These are phyloP conservation scores for Cenchrus fungigraminus DNA, from an alignment of 176 grass and related monocot species.

Conservation along the genomic window DNA sequence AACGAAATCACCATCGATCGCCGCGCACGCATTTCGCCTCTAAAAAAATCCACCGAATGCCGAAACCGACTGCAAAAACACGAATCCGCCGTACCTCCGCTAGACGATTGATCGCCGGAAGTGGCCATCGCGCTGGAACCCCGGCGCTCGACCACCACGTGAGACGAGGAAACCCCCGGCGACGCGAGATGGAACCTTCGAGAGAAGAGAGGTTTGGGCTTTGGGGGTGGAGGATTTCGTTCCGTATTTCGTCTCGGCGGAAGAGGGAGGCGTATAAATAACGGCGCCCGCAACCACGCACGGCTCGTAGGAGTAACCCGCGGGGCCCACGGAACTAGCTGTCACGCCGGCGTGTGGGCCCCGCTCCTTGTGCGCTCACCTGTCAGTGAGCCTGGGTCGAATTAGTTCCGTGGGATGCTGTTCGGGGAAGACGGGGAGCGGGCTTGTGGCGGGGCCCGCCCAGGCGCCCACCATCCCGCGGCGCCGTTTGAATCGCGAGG, in stretches of 20 bases:
- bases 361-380: fast-evolving
- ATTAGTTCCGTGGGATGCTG: not conserved
- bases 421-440: not conserved
- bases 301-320: not conserved
- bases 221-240: no score
- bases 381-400: not conserved
- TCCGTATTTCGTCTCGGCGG: not conserved
- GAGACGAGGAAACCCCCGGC: not conserved
- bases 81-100: not conserved
- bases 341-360: not conserved
- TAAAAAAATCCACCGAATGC: not conserved
- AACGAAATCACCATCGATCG: constrained; percentile 3
- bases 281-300: not conserved
- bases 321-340: not conserved
- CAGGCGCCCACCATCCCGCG: not conserved
- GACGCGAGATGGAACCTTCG: not conserved
- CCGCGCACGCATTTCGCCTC: not conserved
- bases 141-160: not conserved
- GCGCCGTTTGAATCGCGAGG: constrained; percentile 47
- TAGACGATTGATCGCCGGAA: constrained; percentile 26
- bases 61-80: not conserved
- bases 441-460: not conserved
- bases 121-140: constrained; percentile 36
- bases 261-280: constrained; percentile 9
- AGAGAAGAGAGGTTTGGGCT: not conserved